Conservation (phyloP, 805 yeast species). For the Starmerella vitae region DNA sequence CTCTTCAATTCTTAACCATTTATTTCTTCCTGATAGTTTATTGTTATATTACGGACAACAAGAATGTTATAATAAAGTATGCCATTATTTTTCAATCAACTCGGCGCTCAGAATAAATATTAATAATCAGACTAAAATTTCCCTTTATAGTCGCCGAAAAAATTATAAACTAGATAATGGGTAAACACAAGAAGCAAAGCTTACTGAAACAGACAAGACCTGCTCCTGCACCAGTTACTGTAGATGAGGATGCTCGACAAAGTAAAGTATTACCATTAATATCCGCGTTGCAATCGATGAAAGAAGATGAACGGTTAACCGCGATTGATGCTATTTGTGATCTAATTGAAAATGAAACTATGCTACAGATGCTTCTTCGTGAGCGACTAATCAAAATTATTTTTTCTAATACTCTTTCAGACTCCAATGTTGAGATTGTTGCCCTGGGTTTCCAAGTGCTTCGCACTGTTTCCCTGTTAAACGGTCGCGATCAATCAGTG, state of each 20-base stretch:
- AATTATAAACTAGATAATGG: slow-evolving; percentile 10
- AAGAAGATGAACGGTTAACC: slow-evolving; percentile 61
- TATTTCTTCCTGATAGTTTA: background rate
- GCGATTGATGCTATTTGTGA: slow-evolving; percentile 63
- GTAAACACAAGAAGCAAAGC: slow-evolving; percentile 9
- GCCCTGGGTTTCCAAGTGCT: slow-evolving; percentile 71
- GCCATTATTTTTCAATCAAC: too few species aligned
- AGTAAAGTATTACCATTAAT: slow-evolving; percentile 57
- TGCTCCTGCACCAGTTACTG: slow-evolving; percentile 21
- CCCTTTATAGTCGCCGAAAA: too few species aligned
- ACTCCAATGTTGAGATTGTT: slow-evolving; percentile 57
- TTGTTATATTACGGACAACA: background rate
- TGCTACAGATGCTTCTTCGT: slow-evolving; percentile 52
- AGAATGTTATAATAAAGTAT: too few species aligned
- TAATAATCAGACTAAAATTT: too few species aligned
- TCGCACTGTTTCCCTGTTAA: slow-evolving; percentile 68
- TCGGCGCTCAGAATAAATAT: too few species aligned
- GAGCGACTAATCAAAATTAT: slow-evolving; percentile 56
- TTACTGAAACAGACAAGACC: slow-evolving; percentile 1
- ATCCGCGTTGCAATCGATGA: slow-evolving; percentile 45
- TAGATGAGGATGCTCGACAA: slow-evolving; percentile 37
- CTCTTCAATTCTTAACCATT: background rate
- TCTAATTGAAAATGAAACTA: slow-evolving; percentile 51
- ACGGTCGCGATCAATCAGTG: slow-evolving; percentile 70
- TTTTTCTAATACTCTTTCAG: slow-evolving; percentile 51